Conservation (phyloP, 2,329 filamentous ascomycete genomes). For the Cladosporium sp. region DNA sequence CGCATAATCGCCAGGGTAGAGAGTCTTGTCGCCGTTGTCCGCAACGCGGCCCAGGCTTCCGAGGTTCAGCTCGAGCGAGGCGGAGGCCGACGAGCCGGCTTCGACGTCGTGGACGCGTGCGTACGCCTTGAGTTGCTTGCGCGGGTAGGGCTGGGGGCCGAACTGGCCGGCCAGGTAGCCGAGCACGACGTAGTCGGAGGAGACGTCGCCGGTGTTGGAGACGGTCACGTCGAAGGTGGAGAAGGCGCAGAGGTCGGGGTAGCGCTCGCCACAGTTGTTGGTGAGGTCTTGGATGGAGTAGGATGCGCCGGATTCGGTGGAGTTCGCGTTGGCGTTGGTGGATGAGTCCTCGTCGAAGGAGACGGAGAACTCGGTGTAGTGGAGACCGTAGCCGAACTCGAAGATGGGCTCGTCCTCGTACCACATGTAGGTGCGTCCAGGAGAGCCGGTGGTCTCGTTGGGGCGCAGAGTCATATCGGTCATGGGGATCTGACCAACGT, state of each 20-base stretch:
- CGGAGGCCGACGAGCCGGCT: constrained; percentile 24
- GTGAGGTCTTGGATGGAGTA: constrained; percentile 37
- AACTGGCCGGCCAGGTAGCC: constrained; percentile 48
- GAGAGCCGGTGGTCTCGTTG: constrained; percentile 35
- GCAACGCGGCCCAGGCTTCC: constrained; percentile 49
- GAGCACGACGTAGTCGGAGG: constrained; percentile 52
- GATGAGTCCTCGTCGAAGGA: constrained; percentile 14
- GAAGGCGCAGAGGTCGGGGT: constrained; percentile 44
- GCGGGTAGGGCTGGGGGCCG: constrained; percentile 48
- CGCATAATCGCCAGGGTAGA: constrained; percentile 53
- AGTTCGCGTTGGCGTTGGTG: constrained; percentile 17
- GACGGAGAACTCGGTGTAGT: constrained; percentile 54
- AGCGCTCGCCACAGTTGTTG: constrained; percentile 32
- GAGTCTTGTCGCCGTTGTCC: constrained; percentile 46
- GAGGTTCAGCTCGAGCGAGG: constrained; percentile 42
- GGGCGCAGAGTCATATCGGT: constrained; percentile 55
- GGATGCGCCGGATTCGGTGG: constrained; percentile 1
- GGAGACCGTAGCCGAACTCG: constrained; percentile 53
- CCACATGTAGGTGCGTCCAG: constrained; percentile 58
- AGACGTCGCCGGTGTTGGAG: constrained; percentile 43
- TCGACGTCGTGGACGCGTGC: constrained; percentile 36
- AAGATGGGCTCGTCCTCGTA: constrained; percentile 49
- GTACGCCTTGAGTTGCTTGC: constrained; percentile 52
- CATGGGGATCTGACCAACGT: constrained; percentile 48
- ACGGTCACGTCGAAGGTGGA: constrained; percentile 40